Base-by-base conservation (phyloP, 176 grass and related monocot genomes). In the Puya raimondii region DNA sequence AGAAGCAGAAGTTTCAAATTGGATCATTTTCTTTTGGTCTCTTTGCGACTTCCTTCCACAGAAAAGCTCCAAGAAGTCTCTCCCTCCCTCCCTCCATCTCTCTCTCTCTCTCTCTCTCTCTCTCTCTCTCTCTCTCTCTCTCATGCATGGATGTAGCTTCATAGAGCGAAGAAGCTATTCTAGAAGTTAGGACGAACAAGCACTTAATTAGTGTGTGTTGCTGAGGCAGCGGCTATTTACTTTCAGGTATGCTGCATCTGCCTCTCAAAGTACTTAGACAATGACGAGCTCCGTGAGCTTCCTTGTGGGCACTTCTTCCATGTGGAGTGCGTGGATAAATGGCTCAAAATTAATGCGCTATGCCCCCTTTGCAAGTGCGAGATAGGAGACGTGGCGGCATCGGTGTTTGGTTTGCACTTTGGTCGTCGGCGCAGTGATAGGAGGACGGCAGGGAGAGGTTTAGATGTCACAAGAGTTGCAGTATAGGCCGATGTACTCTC, bases 281-380 rank as follows among this genome's bases (percentile, higher is more conserved):
- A 97, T 18, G 93, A 97, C 53, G 89, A 92, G 23, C 74, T 97
- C 4, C 81, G 93, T 0, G 89, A 97, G 48, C 93, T 97, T 64
- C 79, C 93, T 50, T 97, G 93, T 48, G 18, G 58, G 0, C 93
- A 97, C 51, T 84, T 90, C 63, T 97, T 97, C 73, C 93, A 97
- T 72, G 84, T 85, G 77, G 93, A 97, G 10, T 97, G 93, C 47
- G 80, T 97, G 25, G 93, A 97, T 25, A 92, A 97, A 73, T 97
- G 93, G 93, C 86, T 97, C 33, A 85, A 90, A 75, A 97, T 97
- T 71, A 97, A 92, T 49, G 89, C 93, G 4, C 7, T 92, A 51
- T 97, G 93, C 27, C 93, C 93, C 71, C 89, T 97, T 51, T 97
- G 93, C 71, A 92, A 97, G 77, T 70, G 84, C 12, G 93, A 92